A percentile compares a stretch with the other conserved stretches of the same genome.
Evolutionary conservation across 163 green algal genomes (phyloP).

Genomic region (Scenedesmus sp.): DNA sequence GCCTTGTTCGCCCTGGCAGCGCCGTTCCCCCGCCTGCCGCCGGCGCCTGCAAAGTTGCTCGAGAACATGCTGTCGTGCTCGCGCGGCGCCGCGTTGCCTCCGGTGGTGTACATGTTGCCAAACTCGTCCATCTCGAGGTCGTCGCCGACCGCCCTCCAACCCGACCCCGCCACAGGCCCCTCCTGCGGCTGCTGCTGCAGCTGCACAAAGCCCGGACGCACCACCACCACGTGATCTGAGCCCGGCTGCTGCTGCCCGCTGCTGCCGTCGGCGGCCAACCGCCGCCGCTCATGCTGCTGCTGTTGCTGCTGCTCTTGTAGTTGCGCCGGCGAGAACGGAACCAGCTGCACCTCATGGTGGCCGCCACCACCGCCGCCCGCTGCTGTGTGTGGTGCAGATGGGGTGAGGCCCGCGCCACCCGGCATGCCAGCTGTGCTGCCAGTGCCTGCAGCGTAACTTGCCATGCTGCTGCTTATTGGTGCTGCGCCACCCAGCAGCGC

Average conservation of each 20-base stretch:
- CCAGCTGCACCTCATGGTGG: not conserved
- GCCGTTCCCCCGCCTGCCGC: not conserved
- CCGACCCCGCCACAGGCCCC: not conserved
- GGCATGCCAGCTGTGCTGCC: not conserved
- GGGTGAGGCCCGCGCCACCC: not conserved
- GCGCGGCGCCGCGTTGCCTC: not conserved
- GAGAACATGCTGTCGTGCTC: not conserved
- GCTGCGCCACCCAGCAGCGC: not conserved
- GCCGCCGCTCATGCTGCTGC: not conserved
- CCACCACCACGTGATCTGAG: not conserved
- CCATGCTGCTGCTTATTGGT: not conserved
- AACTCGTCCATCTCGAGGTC: not conserved
- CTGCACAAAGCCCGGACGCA: not conserved
- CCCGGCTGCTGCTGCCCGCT: not conserved
- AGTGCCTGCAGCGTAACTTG: not conserved
- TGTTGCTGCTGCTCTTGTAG: conserved; percentile 8
- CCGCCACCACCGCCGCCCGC: not conserved
- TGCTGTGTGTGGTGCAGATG: not conserved
- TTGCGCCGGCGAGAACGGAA: not conserved
- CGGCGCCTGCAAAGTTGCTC: not conserved
- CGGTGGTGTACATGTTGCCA: not conserved
- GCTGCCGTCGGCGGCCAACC: not conserved
- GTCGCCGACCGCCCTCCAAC: not conserved
- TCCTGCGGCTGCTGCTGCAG: not conserved
- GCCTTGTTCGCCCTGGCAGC: not conserved